Evolutionary conservation across 805 yeast species (phyloP), one percentile per base, ranked within the genome.

Genomic region (Candida morakotiae): DNA sequence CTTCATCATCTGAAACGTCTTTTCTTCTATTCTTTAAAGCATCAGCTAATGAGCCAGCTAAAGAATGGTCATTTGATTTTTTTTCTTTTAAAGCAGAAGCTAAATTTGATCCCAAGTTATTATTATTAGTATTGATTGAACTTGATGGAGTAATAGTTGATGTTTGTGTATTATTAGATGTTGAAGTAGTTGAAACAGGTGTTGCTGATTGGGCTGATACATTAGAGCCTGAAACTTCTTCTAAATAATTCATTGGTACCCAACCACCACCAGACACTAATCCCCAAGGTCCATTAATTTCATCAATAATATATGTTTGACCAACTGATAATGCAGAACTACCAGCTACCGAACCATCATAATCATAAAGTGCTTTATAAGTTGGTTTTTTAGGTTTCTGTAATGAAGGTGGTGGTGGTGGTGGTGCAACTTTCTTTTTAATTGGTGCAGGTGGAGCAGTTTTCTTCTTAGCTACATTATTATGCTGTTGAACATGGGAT

Each of bases 191-290:
- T 13, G 35, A 24, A 13, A 19, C 18, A 49, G 33, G 35, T 24
- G 34, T 46, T 4, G 63, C 48, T 45, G 5, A 53, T 35, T 10
- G 38, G 9, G 51, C 48, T 10, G 73, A 62, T 10, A 76, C 59
- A 11, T 69, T 56, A 2, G 53, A 59, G 8, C 49, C 42, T 27
- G 15, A 4, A 17, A 22, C 21, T 42, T 76, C 78, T 15, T 69
- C 79, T 52, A 91, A 78, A 56, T 89, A 93, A n/a, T 89, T 85
- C 16, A 93, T 83, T 10, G 99, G 99, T 9, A 93, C 91, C 98
- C 98, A 93, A 4, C 99, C 99, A 57, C 88, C 93, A 23, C 78
- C 70, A 56, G 83, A 84, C 8, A 88, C 97, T 40, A 93, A 70
- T 50, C 95, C 91, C 99, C 99, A 93, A 13, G 96, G 96, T 44